These are phyloP conservation scores for Podila epicladia DNA, from an alignment of 192 early-diverging fungal genomes.

Conservation along the genomic window DNA sequence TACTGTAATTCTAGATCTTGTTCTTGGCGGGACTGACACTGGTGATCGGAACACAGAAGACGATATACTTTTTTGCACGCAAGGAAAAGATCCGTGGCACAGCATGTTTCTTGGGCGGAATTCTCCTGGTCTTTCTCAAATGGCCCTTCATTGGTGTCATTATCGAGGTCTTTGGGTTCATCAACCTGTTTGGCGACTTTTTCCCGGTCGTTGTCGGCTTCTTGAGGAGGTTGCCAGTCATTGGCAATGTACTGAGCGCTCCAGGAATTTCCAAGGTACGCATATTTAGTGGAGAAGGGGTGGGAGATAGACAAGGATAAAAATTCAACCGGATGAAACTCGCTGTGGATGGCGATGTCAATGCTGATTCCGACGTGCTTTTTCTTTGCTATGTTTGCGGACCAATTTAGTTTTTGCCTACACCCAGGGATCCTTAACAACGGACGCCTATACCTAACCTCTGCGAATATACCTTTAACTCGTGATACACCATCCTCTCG, in stretches of 20 bases:
- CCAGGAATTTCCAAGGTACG: constrained; percentile 83
- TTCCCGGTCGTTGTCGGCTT: constrained; percentile 94
- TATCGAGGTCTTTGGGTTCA: constrained; percentile 93
- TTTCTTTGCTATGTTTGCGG: not conserved
- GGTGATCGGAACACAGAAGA: constrained; percentile 90
- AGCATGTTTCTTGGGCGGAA: constrained; percentile 88
- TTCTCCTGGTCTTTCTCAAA: constrained; percentile 88
- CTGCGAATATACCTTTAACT: not conserved
- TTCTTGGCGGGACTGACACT: constrained; percentile 90
- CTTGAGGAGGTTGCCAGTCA: constrained; percentile 87
- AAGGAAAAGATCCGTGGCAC: constrained; percentile 90
- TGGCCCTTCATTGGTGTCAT: constrained; percentile 91
- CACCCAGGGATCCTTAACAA: constrained; percentile 10
- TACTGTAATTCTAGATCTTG: constrained; percentile 68
- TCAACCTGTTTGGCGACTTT: constrained; percentile 99
- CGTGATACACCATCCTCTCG: not conserved
- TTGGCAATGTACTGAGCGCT: constrained; percentile 86
- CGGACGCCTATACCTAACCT: no score
- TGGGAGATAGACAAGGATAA: not conserved
- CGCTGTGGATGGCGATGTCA: no score
- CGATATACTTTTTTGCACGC: constrained; percentile 87
- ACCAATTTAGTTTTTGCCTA: constrained; percentile 13
- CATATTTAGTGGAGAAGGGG: not conserved
- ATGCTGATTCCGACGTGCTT: no score
- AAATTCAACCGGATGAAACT: no score